These are phyloP conservation scores for Ascoidea asiatica DNA, from an alignment of 805 yeast genomes.

Conservation along the genomic window DNA sequence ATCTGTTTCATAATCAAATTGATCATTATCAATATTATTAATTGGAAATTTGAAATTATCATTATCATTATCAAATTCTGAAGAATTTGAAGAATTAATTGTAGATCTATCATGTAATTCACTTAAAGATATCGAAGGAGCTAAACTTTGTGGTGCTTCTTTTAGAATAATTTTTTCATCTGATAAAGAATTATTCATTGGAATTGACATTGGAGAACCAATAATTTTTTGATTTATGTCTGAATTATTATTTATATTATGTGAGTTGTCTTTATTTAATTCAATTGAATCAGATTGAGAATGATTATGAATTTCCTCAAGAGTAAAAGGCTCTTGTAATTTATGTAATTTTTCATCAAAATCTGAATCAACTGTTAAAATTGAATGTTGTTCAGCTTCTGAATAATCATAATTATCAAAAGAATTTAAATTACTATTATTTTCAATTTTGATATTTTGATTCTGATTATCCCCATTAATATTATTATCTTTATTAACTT, in stretches of 20 bases:
- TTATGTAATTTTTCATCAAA: too few relatives aligned
- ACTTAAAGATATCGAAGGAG: too few relatives aligned
- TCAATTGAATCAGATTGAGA: not conserved
- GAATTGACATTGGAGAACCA: not conserved
- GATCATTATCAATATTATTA: too few relatives aligned
- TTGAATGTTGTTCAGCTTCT: slow-evolving; percentile 4
- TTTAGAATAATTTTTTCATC: too few relatives aligned
- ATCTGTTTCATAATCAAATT: not conserved
- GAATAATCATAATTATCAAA: slow-evolving; percentile 8
- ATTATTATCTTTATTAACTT: slow-evolving; percentile 1
- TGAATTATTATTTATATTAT: too few relatives aligned
- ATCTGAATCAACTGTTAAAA: too few relatives aligned
- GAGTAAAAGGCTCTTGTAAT: not conserved
- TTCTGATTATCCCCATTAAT: not conserved
- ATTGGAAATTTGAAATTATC: too few relatives aligned
- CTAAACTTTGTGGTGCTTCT: not conserved
- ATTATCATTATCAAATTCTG: too few relatives aligned
- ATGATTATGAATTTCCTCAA: not conserved
- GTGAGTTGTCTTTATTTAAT: too few relatives aligned
- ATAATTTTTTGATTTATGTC: not conserved
- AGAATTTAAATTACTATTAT: slow-evolving; percentile 4
- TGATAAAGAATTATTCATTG: too few relatives aligned
- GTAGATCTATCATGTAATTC: too few relatives aligned
- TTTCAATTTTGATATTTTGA: not conserved
- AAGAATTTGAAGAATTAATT: too few relatives aligned